Evolutionary conservation across 2,329 filamentous ascomycete genomes (phyloP), one percentile per base, ranked within the genome.

Genomic region (Pseudogymnoascus sp.): DNA sequence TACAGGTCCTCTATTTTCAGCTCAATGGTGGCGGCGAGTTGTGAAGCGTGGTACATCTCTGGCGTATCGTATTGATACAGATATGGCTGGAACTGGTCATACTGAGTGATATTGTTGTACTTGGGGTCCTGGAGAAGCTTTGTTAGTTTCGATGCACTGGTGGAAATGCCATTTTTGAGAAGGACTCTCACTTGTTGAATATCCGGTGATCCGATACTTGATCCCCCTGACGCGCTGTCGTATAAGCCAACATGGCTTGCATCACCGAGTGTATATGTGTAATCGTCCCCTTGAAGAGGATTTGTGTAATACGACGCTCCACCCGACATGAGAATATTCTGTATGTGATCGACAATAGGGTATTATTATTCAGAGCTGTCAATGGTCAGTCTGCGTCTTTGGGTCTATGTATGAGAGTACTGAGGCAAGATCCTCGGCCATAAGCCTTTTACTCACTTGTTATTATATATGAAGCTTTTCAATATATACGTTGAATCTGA

Each of bases 1-100:
- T 71, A 72, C 2, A 71, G 60, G 22, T 68, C 67, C 61, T 72
- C 70, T 28, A 72, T 71, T 41, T 72, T 67, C 30, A 72, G 60
- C 43, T 72, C 69, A 8, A 72, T 68, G 20, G 70, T 54, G 28
- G 47, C 47, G 9, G 47, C 47, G n/a, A 54, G 47, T 2, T 54
- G 47, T 25, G 47, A 54, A 59, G 34, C 65, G 63, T 9, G 68
- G 67, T 20, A 61, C 63, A 54, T 62, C 63, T 63, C 65, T 62
- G 28, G 69, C 61, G 39, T 70, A 68, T 61, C 68, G 69, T 61
- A 70, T 67, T 14, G 69, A 69, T 63, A 54, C 3, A 32, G 25
- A 30, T 54, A 54, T 12, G 47, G 47, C 5, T 54, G 47, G 11
- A 54, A 54, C 12, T 54, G 47, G 25, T 32, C 25, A 54, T 54